Percentiles rank a stretch among this genome's conserved stretches.
Conservation (phyloP, 1,284 basidiomycete genomes). For the Mixia osmundae region DNA sequence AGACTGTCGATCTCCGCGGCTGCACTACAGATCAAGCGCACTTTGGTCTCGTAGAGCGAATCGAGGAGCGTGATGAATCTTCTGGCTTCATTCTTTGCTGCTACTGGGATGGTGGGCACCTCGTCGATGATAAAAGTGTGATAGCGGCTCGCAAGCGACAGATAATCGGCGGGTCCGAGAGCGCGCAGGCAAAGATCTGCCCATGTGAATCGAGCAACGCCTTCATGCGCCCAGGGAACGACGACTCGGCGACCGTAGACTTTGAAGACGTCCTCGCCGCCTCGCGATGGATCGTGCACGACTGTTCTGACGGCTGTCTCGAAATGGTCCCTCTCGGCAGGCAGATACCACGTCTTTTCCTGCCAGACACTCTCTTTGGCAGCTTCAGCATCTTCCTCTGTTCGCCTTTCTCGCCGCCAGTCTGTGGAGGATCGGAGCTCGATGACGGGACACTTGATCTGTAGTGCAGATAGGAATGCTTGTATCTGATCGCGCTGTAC, state of each 20-base stretch:
- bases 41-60: slow-evolving; percentile 27
- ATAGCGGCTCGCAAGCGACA: slow-evolving; percentile 29
- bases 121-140: slow-evolving; percentile 35
- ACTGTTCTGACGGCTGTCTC: slow-evolving; percentile 19
- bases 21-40: slow-evolving; percentile 14
- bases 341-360: slow-evolving; percentile 16
- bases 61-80: slow-evolving; percentile 47
- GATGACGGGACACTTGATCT: slow-evolving; percentile 37
- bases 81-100: slow-evolving; percentile 42
- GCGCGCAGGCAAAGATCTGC: slow-evolving; percentile 34
- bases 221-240: slow-evolving; percentile 28
- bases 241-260: slow-evolving; percentile 31
- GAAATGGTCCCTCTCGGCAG: slow-evolving; percentile 17
- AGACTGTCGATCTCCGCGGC: slow-evolving; percentile 25
- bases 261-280: slow-evolving; percentile 15
- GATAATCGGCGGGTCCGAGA: slow-evolving; percentile 44
- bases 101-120: slow-evolving; percentile 34
- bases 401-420: slow-evolving; percentile 21
- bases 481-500: slow-evolving; percentile 39
- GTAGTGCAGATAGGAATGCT: slow-evolving; percentile 38
- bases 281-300: slow-evolving; percentile 9
- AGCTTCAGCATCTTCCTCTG: slow-evolving; percentile 24
- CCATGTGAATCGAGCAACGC: slow-evolving; percentile 34
- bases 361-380: slow-evolving; percentile 18
- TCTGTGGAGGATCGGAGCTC: slow-evolving; percentile 27